Evolutionary conservation across 2,329 filamentous ascomycete species (phyloP).

Genomic region (Colletotrichum tamarilloi): DNA sequence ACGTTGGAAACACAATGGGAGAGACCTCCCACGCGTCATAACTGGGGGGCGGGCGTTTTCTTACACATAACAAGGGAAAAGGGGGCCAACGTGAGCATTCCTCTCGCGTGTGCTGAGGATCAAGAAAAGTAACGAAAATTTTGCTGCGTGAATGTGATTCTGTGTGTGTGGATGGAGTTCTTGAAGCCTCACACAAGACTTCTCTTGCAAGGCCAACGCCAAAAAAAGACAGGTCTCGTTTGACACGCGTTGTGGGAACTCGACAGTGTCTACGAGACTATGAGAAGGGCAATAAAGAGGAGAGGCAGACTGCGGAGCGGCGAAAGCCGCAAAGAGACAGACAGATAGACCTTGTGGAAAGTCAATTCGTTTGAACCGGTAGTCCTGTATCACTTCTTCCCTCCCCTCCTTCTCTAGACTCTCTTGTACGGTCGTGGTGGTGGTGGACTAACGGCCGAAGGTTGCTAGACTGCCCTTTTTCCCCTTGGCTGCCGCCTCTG

Average conservation of each 20-base stretch:
- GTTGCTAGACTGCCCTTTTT: background rate
- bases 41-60: constrained; percentile 5
- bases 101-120: constrained; percentile 3
- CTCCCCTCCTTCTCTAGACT: background rate
- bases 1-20: background rate
- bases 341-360: background rate
- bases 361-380: background rate
- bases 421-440: background rate
- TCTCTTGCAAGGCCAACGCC: background rate
- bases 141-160: background rate
- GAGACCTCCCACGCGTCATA: constrained; percentile 14
- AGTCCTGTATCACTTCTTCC: constrained; percentile 9
- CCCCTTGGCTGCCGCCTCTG: background rate
- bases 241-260: background rate
- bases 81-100: constrained; percentile 1
- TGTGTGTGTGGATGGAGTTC: background rate
- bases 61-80: background rate
- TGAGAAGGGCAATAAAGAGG: background rate
- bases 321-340: background rate
- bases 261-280: background rate
- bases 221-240: constrained; percentile 12
- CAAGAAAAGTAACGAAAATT: background rate
- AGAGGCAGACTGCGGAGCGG: background rate
- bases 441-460: constrained; percentile 23
- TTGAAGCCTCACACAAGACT: background rate